Percentiles rank a stretch among this genome's conserved stretches.
These are phyloP conservation scores for Myxozyma kluyveri DNA, from an alignment of 805 yeast species.

Conservation along the genomic window DNA sequence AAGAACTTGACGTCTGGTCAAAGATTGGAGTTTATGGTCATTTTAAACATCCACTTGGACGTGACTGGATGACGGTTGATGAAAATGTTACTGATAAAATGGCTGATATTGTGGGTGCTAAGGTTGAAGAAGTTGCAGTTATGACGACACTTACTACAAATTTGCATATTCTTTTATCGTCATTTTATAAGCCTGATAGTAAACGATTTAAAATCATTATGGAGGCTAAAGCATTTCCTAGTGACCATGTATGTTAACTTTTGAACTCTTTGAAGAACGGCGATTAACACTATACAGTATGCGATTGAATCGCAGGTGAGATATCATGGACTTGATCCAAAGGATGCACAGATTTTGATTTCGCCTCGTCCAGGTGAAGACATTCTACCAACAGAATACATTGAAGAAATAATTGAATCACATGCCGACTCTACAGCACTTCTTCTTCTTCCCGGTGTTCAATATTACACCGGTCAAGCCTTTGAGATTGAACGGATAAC, in stretches of 20 bases:
- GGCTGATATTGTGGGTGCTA: constrained; percentile 75
- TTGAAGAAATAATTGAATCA: constrained; percentile 53
- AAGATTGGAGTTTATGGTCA: constrained; percentile 81
- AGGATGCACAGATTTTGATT: constrained; percentile 61
- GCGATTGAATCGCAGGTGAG: constrained; percentile 73
- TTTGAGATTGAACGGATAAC: constrained; percentile 78
- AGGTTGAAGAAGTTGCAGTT: constrained; percentile 71
- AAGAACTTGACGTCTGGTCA: constrained; percentile 81
- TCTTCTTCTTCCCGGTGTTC: constrained; percentile 82
- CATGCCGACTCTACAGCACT: constrained; percentile 64
- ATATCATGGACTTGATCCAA: constrained; percentile 53
- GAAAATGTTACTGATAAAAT: constrained; percentile 66
- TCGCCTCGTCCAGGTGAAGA: constrained; percentile 59
- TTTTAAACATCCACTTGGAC: constrained; percentile 52
- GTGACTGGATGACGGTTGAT: constrained; percentile 85
- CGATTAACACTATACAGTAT: constrained; percentile 42
- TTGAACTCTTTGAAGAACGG: background rate
- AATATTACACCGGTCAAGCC: constrained; percentile 86
- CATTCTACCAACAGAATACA: constrained; percentile 59
- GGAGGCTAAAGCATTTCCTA: constrained; percentile 87
- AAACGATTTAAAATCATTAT: constrained; percentile 66
- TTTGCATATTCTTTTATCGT: constrained; percentile 66
- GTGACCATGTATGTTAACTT: constrained; percentile 52
- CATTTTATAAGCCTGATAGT: constrained; percentile 67
- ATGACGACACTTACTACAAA: constrained; percentile 86